phyloP scores from a whole-genome alignment of 2,329 filamentous ascomycete species.

The Fusarium drepaniforme region DNA sequence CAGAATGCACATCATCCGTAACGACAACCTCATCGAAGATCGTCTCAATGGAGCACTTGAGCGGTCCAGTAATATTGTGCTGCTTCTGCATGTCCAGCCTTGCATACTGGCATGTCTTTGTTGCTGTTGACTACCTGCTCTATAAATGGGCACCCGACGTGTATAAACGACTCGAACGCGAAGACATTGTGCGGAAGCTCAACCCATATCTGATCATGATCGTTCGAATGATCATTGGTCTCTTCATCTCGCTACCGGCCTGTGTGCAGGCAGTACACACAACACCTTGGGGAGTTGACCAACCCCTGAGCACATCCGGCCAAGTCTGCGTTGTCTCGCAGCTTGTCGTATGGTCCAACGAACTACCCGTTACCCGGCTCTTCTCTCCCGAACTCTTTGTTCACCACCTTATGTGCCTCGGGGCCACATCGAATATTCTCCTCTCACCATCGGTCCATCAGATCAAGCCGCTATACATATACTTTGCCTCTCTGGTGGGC shows the following conservation, averaged over 20 bases:
- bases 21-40: neutral
- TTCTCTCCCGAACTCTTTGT: constrained; percentile 39
- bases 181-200: constrained; percentile 30
- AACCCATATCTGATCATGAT: constrained; percentile 30
- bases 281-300: constrained; percentile 37
- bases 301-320: constrained; percentile 33
- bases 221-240: constrained; percentile 44
- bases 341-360: constrained; percentile 38
- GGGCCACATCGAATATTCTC: constrained; percentile 37
- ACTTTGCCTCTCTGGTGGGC: constrained; percentile 41
- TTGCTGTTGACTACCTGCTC: constrained; percentile 23
- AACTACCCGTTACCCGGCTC: constrained; percentile 25
- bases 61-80: constrained; percentile 33
- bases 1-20: neutral
- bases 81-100: constrained; percentile 28
- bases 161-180: constrained; percentile 23
- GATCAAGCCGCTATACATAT: constrained; percentile 43
- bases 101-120: constrained; percentile 38
- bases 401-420: constrained; percentile 42
- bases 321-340: constrained; percentile 43
- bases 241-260: constrained; percentile 35
- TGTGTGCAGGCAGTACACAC: constrained; percentile 34
- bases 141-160: constrained; percentile 14
- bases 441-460: constrained; percentile 39
- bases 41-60: constrained; percentile 17